Percentiles rank a stretch among this genome's conserved stretches.
phyloP scores from a whole-genome alignment of 345 rosid species.

The Durio zibethinus region DNA sequence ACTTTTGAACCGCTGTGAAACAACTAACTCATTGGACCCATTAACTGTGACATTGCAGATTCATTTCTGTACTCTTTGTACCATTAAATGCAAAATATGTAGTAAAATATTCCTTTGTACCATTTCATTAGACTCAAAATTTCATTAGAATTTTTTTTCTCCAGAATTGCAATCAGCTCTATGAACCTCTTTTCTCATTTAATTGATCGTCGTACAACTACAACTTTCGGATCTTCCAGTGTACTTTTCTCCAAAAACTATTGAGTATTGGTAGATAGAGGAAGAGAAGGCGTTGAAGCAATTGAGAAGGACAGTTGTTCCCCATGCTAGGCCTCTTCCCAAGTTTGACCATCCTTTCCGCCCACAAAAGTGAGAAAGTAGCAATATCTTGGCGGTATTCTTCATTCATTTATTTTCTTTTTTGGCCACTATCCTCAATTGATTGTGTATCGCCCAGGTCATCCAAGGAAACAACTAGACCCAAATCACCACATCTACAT shows the following conservation, averaged over 20 bases:
- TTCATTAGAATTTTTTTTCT: no score
- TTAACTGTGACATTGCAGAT: not conserved
- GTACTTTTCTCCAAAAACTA: no score
- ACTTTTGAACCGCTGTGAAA: conserved; percentile 54
- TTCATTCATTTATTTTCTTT: not conserved
- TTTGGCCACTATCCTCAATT: not conserved
- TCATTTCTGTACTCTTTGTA: not conserved
- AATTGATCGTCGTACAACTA: no score
- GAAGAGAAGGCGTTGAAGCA: conserved; percentile 92
- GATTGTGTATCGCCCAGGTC: conserved; percentile 39
- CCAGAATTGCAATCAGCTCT: no score
- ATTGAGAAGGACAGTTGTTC: conserved; percentile 86
- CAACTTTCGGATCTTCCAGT: no score
- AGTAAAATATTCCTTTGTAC: no score
- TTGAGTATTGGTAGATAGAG: conserved; percentile 49
- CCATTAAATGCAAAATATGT: no score
- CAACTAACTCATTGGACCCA: not conserved
- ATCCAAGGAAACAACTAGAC: conserved; percentile 51
- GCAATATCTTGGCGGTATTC: not conserved
- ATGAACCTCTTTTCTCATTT: no score
- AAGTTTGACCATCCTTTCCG: conserved; percentile 79
- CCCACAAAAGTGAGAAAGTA: conserved; percentile 58
- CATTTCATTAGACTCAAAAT: no score
- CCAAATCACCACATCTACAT: conserved; percentile 55
- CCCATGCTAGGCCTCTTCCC: conserved; percentile 85